These are phyloP conservation scores for Calonectria leucothoes DNA, from an alignment of 2,329 filamentous ascomycete species.

Conservation along the genomic window DNA sequence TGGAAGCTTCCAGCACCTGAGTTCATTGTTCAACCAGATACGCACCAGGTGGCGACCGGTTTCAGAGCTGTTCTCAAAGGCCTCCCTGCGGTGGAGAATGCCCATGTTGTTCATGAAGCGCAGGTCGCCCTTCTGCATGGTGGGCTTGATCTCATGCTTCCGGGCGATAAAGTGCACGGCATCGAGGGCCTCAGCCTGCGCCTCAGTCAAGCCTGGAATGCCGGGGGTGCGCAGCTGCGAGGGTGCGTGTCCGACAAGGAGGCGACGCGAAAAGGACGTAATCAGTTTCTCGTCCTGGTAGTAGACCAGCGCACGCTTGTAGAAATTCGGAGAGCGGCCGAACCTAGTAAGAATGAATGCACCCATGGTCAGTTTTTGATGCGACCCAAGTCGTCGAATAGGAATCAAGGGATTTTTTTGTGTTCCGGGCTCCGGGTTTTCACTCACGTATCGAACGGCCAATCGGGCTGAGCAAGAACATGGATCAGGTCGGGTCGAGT, in stretches of 20 bases:
- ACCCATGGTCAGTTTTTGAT: not conserved
- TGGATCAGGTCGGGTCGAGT: conserved; percentile 67
- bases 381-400: not conserved
- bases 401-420: not conserved
- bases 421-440: not conserved
- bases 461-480: conserved; percentile 56
- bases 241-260: conserved; percentile 5
- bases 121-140: conserved; percentile 59
- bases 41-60: conserved; percentile 41
- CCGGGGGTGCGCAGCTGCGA: not conserved
- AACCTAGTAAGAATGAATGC: not conserved
- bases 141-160: conserved; percentile 51
- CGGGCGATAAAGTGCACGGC: conserved; percentile 57
- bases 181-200: conserved; percentile 60
- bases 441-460: conserved; percentile 18
- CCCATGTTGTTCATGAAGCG: conserved; percentile 63
- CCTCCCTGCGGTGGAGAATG: conserved; percentile 59
- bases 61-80: conserved; percentile 52
- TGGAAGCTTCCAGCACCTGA: conserved; percentile 57
- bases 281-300: not conserved
- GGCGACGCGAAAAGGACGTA: not conserved
- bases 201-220: conserved; percentile 64
- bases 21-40: conserved; percentile 57
- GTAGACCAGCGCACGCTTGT: conserved; percentile 10
- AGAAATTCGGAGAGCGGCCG: conserved; percentile 5